Conservation (phyloP, 148 eudicot genomes). For the Gaultheria prostrata region DNA sequence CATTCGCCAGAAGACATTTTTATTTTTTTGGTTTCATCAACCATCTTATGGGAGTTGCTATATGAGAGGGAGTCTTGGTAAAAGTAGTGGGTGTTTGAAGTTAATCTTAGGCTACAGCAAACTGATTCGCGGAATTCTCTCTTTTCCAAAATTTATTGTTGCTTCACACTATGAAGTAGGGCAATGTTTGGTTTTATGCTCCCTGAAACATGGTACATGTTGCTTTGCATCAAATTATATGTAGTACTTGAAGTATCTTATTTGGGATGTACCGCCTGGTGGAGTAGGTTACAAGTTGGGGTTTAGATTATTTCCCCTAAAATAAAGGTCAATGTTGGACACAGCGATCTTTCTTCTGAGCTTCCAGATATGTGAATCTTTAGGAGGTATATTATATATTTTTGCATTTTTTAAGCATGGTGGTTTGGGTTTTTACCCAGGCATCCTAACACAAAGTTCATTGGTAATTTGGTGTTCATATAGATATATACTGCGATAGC, state of each 20-base stretch:
- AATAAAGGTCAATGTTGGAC: background rate
- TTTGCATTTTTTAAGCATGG: constrained; percentile 4
- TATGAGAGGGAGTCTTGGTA: background rate
- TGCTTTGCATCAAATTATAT: background rate
- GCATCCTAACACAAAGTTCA: background rate
- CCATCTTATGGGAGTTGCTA: background rate
- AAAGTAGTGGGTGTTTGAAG: background rate
- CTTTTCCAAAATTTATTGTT: background rate
- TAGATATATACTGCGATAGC: background rate
- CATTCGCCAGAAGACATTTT: background rate
- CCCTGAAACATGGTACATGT: background rate
- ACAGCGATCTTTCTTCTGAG: background rate
- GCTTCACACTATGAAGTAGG: background rate
- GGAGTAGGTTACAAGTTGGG: background rate
- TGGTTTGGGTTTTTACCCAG: background rate
- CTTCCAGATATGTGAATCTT: constrained; percentile 7
- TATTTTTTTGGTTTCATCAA: background rate
- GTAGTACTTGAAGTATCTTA: background rate
- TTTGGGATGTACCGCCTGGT: background rate
- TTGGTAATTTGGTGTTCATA: constrained; percentile 4
- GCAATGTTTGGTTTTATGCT: background rate
- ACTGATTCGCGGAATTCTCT: background rate
- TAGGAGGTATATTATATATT: background rate
- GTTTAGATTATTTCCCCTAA: background rate
- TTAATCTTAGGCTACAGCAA: background rate